Evolutionary conservation across 345 rosid genomes (phyloP).

Genomic region (Populus alba): DNA sequence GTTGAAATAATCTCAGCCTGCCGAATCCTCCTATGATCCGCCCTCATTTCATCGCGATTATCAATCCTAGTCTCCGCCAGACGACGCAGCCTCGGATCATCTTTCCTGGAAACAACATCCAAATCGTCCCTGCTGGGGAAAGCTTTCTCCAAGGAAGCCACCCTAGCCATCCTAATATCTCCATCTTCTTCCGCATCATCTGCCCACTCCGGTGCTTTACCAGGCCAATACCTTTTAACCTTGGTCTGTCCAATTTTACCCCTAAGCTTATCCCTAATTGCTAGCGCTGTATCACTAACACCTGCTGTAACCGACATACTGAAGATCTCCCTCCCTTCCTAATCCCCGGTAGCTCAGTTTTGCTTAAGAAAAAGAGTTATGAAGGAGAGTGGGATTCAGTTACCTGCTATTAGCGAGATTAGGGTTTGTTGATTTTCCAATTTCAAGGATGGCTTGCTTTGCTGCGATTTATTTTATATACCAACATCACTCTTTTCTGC

Average conservation of each 20-base stretch:
- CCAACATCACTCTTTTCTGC: too few relatives aligned
- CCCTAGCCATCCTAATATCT: slow-evolving; percentile 51
- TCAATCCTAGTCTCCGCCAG: slow-evolving; percentile 55
- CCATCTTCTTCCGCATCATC: slow-evolving; percentile 63
- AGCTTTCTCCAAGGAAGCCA: slow-evolving; percentile 50
- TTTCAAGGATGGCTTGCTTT: too few relatives aligned
- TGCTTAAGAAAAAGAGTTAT: too few relatives aligned
- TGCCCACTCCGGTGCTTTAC: slow-evolving; percentile 75
- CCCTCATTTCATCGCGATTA: slow-evolving; percentile 66
- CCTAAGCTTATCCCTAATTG: slow-evolving; percentile 62
- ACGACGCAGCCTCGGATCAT: slow-evolving; percentile 71
- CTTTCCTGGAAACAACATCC: slow-evolving; percentile 36
- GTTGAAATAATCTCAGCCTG: slow-evolving; percentile 67
- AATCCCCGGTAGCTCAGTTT: not conserved
- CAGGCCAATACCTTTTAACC: slow-evolving; percentile 79
- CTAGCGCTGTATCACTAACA: slow-evolving; percentile 55
- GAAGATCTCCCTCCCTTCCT: not conserved
- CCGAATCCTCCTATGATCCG: slow-evolving; percentile 59
- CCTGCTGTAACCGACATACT: slow-evolving; percentile 78
- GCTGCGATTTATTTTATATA: too few relatives aligned
- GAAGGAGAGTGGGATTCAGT: not conserved
- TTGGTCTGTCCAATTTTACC: slow-evolving; percentile 68
- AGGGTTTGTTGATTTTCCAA: too few relatives aligned
- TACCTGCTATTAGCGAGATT: not conserved
- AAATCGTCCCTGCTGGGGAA: slow-evolving; percentile 46